Percentiles rank a stretch among this genome's conserved stretches.
These are phyloP conservation scores for Cercospora sp. DNA, from an alignment of 2,329 filamentous ascomycete species.

Conservation along the genomic window DNA sequence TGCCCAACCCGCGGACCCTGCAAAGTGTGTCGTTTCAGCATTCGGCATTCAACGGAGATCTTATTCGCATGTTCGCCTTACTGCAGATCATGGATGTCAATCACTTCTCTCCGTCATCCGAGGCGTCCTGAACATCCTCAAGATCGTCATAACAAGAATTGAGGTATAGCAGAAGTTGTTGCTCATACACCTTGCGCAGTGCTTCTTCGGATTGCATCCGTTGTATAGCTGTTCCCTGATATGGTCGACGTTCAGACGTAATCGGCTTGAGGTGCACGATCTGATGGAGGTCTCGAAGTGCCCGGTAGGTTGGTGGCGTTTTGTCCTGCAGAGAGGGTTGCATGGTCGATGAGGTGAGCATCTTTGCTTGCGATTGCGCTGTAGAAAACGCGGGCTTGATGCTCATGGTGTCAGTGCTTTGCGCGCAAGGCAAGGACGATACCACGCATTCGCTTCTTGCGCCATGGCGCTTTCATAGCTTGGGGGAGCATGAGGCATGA, in stretches of 20 bases:
- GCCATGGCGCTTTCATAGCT: not conserved
- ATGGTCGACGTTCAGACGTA: not conserved
- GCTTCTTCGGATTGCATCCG: slow-evolving; percentile 12
- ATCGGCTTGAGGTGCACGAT: not conserved
- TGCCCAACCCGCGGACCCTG: not conserved
- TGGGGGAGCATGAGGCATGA: not conserved
- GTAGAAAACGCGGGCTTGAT: not conserved
- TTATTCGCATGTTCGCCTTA: not conserved
- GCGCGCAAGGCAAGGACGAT: not conserved
- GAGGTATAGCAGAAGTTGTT: slow-evolving; percentile 7
- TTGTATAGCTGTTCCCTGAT: not conserved
- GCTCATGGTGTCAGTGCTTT: not conserved
- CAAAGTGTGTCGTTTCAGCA: not conserved
- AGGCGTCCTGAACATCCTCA: slow-evolving; percentile 11
- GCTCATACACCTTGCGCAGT: slow-evolving; percentile 9
- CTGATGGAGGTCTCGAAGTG: not conserved
- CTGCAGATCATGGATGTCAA: not conserved
- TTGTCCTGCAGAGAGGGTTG: not conserved
- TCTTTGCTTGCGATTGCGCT: not conserved
- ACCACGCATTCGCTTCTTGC: not conserved
- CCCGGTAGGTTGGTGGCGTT: not conserved
- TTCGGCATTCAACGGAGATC: not conserved
- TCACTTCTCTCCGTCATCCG: slow-evolving; percentile 6
- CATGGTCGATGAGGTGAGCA: not conserved
- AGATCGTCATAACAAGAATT: slow-evolving; percentile 9